phyloP scores from a whole-genome alignment of 345 rosid species.

The Hypericum androsaemum region DNA sequence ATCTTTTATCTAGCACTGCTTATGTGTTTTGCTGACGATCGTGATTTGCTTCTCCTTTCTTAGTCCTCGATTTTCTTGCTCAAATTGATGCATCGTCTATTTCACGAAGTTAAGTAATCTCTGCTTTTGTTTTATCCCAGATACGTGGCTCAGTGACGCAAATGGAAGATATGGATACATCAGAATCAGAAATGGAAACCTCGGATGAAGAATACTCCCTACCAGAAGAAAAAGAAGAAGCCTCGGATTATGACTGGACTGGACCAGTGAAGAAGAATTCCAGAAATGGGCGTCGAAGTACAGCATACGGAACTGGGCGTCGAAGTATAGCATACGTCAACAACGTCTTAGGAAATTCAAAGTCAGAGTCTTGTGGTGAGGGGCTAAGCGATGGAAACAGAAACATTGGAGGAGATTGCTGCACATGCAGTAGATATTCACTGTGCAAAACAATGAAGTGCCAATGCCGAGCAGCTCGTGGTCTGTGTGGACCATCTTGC shows the following conservation, averaged over 20 bases:
- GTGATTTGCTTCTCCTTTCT: no score
- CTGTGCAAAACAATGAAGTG: conserved; percentile 73
- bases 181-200: conserved; percentile 50
- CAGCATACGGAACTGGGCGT: conserved; percentile 21
- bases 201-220: conserved; percentile 9
- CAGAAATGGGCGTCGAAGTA: conserved; percentile 28
- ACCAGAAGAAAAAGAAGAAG: conserved; percentile 14
- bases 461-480: conserved; percentile 57
- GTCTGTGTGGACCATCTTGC: conserved; percentile 57
- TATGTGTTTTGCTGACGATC: no score
- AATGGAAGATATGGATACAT: conserved; percentile 80
- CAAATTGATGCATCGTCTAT: no score
- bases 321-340: conserved; percentile 19
- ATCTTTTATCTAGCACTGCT: no score
- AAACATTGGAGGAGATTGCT: conserved; percentile 33
- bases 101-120: no score
- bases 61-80: no score
- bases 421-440: conserved; percentile 57
- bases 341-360: conserved; percentile 17
- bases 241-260: conserved; percentile 46
- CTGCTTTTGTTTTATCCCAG: conserved; percentile 10
- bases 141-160: conserved; percentile 41
- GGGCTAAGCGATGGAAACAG: conserved; percentile 9
- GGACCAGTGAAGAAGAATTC: conserved; percentile 36
- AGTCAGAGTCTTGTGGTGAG: conserved; percentile 22